These are phyloP conservation scores for carrot (Daucus carota) DNA, from an alignment of 129 eudicot species.

Conservation along the genomic window DH1_v3.0 NC_030387.2:6027001-6027500, in stretches of 20 bases:
- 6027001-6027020: neutral
- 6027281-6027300: neutral
- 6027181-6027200: conserved; percentile 25
- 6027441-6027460: conserved; percentile 79
- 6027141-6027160: neutral
- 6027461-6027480: conserved; percentile 64
- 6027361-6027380: conserved; percentile 83
- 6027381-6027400: conserved; percentile 88
- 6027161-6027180: neutral
- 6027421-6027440: conserved; percentile 74
- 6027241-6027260: conserved; percentile 51
- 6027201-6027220: conserved; percentile 58
- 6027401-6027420: conserved; percentile 71
- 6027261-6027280: conserved; percentile 65
- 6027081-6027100: neutral
- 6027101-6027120: neutral
- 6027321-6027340: conserved; percentile 2
- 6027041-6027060: neutral
- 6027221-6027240: conserved; percentile 72
- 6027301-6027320: neutral
- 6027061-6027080: neutral
- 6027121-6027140: neutral
- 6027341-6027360: conserved; percentile 64
- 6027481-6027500: neutral
- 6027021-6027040: neutral